Percentiles rank a stretch among this genome's conserved stretches.
These are phyloP conservation scores for Dipodascopsis tothii DNA, from an alignment of 805 yeast genomes.

Conservation along the genomic window DNA sequence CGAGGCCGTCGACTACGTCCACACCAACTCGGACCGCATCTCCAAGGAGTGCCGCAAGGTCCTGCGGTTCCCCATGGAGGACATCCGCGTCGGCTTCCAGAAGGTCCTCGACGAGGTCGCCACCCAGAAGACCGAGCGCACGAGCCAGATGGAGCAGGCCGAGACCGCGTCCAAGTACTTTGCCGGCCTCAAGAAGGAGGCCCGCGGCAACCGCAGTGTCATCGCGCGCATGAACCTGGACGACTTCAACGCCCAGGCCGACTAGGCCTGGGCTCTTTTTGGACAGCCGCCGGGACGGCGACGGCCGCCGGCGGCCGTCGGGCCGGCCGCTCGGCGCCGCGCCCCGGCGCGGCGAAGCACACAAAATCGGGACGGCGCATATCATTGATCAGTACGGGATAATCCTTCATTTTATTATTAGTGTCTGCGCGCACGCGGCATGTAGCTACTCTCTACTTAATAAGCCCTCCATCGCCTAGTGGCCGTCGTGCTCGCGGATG, in stretches of 20 bases:
- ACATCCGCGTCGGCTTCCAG: conserved; percentile 65
- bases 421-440: too few species aligned
- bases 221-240: conserved; percentile 15
- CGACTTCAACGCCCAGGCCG: conserved; percentile 1
- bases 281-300: too few species aligned
- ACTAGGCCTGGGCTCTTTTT: background rate
- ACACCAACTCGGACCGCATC: conserved; percentile 66
- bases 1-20: conserved; percentile 65
- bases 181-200: conserved; percentile 39
- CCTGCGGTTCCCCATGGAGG: conserved; percentile 71
- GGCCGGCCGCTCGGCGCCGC: too few species aligned
- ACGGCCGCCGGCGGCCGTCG: too few species aligned
- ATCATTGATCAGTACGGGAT: too few species aligned
- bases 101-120: conserved; percentile 54
- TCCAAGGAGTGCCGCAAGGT: conserved; percentile 78
- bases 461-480: too few species aligned
- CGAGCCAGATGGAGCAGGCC: conserved; percentile 47
- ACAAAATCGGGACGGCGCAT: too few species aligned
- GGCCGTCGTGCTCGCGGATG: too few species aligned
- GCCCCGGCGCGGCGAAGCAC: too few species aligned
- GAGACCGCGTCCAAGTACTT: conserved; percentile 52
- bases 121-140: conserved; percentile 48
- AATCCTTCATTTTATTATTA: too few species aligned
- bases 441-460: too few species aligned
- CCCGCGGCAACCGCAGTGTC: conserved; percentile 9